Evolutionary conservation across 1,139 yeast genomes (phyloP).

Genomic region (Kodamaea derodonti): DNA sequence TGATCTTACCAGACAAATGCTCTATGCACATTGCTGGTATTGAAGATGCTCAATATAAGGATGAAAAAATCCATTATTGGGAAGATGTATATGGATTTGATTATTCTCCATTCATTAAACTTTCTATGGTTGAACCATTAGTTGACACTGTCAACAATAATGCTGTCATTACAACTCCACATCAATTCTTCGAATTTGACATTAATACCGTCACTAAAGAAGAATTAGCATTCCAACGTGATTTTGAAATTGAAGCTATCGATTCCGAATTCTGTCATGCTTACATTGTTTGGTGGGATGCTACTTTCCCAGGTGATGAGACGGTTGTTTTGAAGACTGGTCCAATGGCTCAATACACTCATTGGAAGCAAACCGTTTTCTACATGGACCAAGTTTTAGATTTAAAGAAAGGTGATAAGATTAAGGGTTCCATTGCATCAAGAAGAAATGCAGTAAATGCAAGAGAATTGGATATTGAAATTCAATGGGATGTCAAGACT

Average conservation of each 20-base stretch:
- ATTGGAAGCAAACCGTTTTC: slow-evolving; percentile 97
- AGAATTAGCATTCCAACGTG: slow-evolving; percentile 69
- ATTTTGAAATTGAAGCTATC: slow-evolving; percentile 67
- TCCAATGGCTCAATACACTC: slow-evolving; percentile 77
- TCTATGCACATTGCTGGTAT: slow-evolving; percentile 87
- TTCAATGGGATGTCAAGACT: slow-evolving; percentile 57
- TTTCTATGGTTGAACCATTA: slow-evolving; percentile 89
- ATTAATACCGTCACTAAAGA: slow-evolving; percentile 83
- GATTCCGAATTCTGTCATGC: slow-evolving; percentile 87
- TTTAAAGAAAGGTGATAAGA: slow-evolving; percentile 69
- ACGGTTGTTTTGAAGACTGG: slow-evolving; percentile 73
- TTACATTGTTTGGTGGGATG: slow-evolving; percentile 90
- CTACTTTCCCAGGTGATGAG: slow-evolving; percentile 73
- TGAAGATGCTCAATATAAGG: slow-evolving; percentile 92
- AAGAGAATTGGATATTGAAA: slow-evolving; percentile 76
- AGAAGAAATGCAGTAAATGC: slow-evolving; percentile 78
- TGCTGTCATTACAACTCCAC: slow-evolving; percentile 70
- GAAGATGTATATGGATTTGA: slow-evolving; percentile 96
- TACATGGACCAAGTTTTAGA: slow-evolving; percentile 81
- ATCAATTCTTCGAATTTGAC: slow-evolving; percentile 76
- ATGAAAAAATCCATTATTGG: slow-evolving; percentile 93
- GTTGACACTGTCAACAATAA: slow-evolving; percentile 88
- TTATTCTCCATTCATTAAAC: slow-evolving; percentile 65
- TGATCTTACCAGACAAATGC: slow-evolving; percentile 94
- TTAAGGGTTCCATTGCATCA: slow-evolving; percentile 69